Percentiles rank a stretch among this genome's conserved stretches.
Conservation (phyloP, 176 grass and related monocot species). For the Zea mays region DNA sequence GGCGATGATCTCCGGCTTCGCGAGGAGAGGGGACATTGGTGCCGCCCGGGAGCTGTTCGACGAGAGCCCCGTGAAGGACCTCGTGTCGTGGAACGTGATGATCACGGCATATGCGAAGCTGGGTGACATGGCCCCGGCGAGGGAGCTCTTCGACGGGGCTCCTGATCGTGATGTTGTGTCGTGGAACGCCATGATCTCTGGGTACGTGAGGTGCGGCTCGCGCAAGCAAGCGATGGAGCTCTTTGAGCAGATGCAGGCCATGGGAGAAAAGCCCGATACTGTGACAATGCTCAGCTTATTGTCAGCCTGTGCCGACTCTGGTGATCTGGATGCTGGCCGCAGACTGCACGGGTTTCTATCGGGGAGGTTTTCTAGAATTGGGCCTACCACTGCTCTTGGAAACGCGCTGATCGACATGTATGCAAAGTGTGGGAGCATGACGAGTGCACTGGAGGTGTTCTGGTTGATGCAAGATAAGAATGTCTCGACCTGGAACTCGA, state of each 20-base stretch:
- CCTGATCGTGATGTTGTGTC: conserved; percentile 66
- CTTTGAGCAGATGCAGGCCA: conserved; percentile 63
- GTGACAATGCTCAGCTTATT: conserved; percentile 79
- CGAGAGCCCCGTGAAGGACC: conserved; percentile 66
- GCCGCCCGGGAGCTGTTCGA: conserved; percentile 72
- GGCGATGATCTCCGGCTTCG: conserved; percentile 63
- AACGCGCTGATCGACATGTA: conserved; percentile 89
- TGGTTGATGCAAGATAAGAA: conserved; percentile 58
- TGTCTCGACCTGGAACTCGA: conserved; percentile 86
- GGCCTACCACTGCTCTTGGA: conserved; percentile 44
- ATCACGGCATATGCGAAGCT: conserved; percentile 67
- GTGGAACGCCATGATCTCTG: conserved; percentile 86
- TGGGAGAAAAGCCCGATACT: conserved; percentile 62
- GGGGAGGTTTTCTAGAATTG: conserved; percentile 44
- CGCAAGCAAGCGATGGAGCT: conserved; percentile 54
- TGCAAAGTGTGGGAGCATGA: conserved; percentile 76
- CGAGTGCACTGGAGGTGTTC: conserved; percentile 57
- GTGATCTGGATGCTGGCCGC: conserved; percentile 56
- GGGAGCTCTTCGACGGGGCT: conserved; percentile 64
- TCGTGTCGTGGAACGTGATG: conserved; percentile 85
- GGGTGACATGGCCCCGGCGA: conserved; percentile 60
- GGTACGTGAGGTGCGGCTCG: conserved; percentile 57
- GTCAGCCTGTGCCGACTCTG: conserved; percentile 53
- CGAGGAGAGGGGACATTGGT: conserved; percentile 61
- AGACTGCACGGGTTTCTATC: conserved; percentile 58